These are phyloP conservation scores for Blastobotrys americana DNA, from an alignment of 805 yeast genomes.

Conservation along the genomic window DNA sequence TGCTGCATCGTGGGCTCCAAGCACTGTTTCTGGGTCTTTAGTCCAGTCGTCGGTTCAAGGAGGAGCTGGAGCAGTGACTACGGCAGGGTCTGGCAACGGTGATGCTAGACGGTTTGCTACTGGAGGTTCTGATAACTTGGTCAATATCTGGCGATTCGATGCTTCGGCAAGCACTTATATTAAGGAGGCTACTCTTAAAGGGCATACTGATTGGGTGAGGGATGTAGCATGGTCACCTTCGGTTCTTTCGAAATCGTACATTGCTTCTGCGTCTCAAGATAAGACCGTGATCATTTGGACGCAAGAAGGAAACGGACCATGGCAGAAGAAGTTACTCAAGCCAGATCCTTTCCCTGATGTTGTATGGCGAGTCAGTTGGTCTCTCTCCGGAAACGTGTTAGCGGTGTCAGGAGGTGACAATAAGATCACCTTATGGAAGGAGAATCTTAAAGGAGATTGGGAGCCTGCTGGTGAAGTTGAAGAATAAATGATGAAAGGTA, in stretches of 20 bases:
- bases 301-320: slow-evolving; percentile 57
- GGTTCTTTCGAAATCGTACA: slow-evolving; percentile 73
- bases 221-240: slow-evolving; percentile 99
- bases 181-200: slow-evolving; percentile 71
- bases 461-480: slow-evolving; percentile 95
- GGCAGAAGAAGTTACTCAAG: slow-evolving; percentile 75
- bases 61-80: slow-evolving; percentile 12
- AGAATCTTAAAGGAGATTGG: slow-evolving; percentile 88
- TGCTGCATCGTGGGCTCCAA: slow-evolving; percentile 72
- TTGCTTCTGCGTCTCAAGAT: slow-evolving; percentile 96
- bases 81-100: slow-evolving; percentile 27
- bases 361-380: slow-evolving; percentile 98
- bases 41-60: slow-evolving; percentile 20
- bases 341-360: slow-evolving; percentile 90
- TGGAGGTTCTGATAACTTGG: slow-evolving; percentile 92
- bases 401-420: slow-evolving; percentile 97
- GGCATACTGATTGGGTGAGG: slow-evolving; percentile 97
- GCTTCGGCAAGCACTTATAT: slow-evolving; percentile 49
- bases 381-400: slow-evolving; percentile 86
- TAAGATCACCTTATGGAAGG: slow-evolving; percentile 94
- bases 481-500: no score
- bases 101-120: slow-evolving; percentile 68
- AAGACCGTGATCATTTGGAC: slow-evolving; percentile 94
- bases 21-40: slow-evolving; percentile 25
- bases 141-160: slow-evolving; percentile 80